Base-by-base conservation (phyloP, 805 yeast genomes). In the Lipomyces yamadae region DNA sequence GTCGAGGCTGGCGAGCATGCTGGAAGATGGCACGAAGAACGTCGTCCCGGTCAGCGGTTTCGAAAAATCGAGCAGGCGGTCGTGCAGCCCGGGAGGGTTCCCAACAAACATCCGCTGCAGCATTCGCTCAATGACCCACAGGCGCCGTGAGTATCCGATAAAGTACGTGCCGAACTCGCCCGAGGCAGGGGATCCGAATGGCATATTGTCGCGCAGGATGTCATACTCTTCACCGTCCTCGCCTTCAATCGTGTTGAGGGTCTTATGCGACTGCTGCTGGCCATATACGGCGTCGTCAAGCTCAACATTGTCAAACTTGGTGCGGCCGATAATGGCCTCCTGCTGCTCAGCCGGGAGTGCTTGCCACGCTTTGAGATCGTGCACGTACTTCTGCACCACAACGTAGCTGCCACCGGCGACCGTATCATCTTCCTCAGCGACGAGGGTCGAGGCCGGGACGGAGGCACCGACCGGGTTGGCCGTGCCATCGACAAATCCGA, bases 191-290 rank as follows among this genome's bases (percentile, higher is more conserved):
- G 65, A 32, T 29, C 74, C 74, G 63, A 72, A 72, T 15, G 74
- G 74, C 74, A 72, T 72, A 45, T 72, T 72, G 58, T 72, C 74
- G 13, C 74, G 68, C 18, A 72, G 56, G 56, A 72, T 71, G 55
- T 68, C 71, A 53, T 65, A 61, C 62, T 66, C 68, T 18, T 63
- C 62, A 33, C 76, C 87, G 34, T 57, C n/a, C 67, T 83, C 88
- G 75, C 90, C 96, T 67, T 81, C 82, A 74, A 90, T 89, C 35
- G 94, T 89, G 52, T 88, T 87, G 62, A 86, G 76, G 32, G 71
- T 68, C 56, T 74, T 62, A 61, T 71, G 74, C 78, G 78, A 77
- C 32, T 57, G 64, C 32, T 57, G 64, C 56, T 61, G 55, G 29
- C 65, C 68, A 3, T 15, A 11, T 0, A 3, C 52, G 18, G 67